Evolutionary conservation across 139 green algal species (phyloP), one percentile per base, ranked within the genome.

Genomic region (Volvox africanus): DNA sequence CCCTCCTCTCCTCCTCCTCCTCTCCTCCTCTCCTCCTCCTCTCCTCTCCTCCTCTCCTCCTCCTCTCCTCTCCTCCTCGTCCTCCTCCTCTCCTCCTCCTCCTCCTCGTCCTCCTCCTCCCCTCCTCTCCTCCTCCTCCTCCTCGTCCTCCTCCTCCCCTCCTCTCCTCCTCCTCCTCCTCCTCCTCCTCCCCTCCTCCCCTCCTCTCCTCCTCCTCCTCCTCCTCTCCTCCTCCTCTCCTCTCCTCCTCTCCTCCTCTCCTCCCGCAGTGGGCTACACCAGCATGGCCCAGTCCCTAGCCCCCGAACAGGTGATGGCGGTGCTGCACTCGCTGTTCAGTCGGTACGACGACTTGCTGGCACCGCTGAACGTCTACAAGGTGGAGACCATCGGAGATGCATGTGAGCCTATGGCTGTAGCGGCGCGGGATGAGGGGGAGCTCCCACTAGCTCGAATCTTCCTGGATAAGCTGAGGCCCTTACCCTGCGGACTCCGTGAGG

Each of bases 291-390:
- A 35, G 14, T 22, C 11, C 13, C 76, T 93, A 30, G 80, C 88
- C 35, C 91, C 91, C 21, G 85, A 89, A 68, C 44, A 73, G 85
- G 85, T 89, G 44, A 91, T 92, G 92, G 61, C 86, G 22, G 30
- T 94, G 88, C 78, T 92, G 50, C 92, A 94, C 78, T 44, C 82
- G 30, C 88, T 94, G 33, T 94, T 94, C 88, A 80, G 37, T 37
- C 44, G 78, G 12, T 94, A 94, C 78, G 92, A 94, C 50, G 50
- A 77, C 30, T 79, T 94, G 67, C 67, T 88, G 80, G 80, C 21
- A 55, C 68, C 80, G 33, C 61, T 92, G 20, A 69, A 37, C 24
- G 90, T 92, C 30, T 92, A 88, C 79, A 92, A 92, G 88, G 88
- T 92, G 78, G 88, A 92, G 68, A 92, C 88, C 80, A 92, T 92